These are phyloP conservation scores for Globisporangium yorkense DNA, from an alignment of 352 stramenopile species.

Conservation along the genomic window DNA sequence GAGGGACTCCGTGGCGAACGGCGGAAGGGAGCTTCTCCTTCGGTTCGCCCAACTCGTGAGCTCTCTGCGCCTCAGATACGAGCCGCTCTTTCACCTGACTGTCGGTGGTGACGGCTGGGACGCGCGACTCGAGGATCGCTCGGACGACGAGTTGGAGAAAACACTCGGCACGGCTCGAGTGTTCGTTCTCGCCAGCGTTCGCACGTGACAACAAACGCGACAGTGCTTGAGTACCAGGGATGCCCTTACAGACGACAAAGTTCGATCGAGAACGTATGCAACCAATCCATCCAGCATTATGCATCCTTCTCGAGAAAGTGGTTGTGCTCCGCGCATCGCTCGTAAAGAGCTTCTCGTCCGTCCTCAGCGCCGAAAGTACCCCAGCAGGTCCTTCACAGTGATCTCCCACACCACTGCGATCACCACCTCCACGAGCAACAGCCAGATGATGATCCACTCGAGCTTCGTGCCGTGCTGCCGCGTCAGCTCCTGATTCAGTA, in stretches of 20 bases:
- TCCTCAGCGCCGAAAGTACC: conserved; percentile 39
- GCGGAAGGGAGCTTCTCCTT: not conserved
- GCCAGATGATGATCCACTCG: conserved; percentile 94
- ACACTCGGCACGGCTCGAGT: conserved; percentile 4
- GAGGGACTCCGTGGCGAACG: conserved; percentile 4
- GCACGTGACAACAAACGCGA: not conserved
- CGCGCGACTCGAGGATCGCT: not conserved
- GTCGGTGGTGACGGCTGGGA: conserved; percentile 9
- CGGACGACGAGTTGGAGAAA: conserved; percentile 1
- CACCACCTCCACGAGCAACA: conserved; percentile 86
- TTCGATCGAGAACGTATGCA: too few species aligned
- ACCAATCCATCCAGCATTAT: not conserved
- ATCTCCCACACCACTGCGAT: conserved; percentile 83
- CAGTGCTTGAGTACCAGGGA: not conserved
- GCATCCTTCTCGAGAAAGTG: not conserved
- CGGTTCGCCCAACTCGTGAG: not conserved
- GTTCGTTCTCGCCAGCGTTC: conserved; percentile 5
- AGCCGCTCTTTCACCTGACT: conserved; percentile 1
- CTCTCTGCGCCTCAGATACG: conserved; percentile 1
- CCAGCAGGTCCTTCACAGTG: conserved; percentile 72
- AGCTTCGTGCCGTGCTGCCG: conserved; percentile 85
- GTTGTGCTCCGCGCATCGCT: too few species aligned
- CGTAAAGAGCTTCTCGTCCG: not conserved
- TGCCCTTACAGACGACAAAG: too few species aligned
- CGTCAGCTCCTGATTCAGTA: conserved; percentile 88